These are phyloP conservation scores for Citrus sp. DNA, from an alignment of 345 rosid genomes.

Conservation along the genomic window DNA sequence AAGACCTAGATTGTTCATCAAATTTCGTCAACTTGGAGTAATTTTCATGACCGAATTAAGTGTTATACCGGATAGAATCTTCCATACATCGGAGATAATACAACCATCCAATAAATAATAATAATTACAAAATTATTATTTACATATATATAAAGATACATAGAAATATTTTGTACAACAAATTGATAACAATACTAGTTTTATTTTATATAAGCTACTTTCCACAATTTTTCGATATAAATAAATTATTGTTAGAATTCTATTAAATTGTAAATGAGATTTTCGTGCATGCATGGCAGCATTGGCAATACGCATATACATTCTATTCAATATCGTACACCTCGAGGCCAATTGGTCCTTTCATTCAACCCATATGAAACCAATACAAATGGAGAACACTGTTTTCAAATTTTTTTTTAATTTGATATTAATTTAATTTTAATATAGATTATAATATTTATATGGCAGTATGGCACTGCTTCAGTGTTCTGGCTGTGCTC, in stretches of 20 bases:
- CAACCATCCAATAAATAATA: too few relatives aligned
- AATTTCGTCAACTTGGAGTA: background rate
- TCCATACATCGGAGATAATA: too few relatives aligned
- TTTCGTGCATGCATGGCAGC: background rate
- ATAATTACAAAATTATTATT: too few relatives aligned
- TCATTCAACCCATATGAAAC: background rate
- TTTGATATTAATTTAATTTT: background rate
- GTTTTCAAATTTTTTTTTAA: background rate
- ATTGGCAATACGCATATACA: background rate
- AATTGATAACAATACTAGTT: too few relatives aligned
- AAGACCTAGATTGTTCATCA: background rate
- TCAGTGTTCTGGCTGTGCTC: slow-evolving; percentile 22
- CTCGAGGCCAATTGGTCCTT: slow-evolving; percentile 2
- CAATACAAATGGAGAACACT: background rate
- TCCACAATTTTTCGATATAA: too few relatives aligned
- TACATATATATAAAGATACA: too few relatives aligned
- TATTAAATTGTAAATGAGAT: background rate
- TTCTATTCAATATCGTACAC: background rate
- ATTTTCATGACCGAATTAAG: background rate
- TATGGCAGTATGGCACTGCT: background rate
- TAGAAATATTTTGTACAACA: too few relatives aligned
- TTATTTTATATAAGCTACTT: too few relatives aligned
- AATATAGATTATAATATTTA: background rate
- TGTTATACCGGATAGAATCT: too few relatives aligned
- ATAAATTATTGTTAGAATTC: too few relatives aligned